Percentiles rank a stretch among this genome's conserved stretches.
These are phyloP conservation scores for Thalassiosira tumida DNA, from an alignment of 352 stramenopile species.

Conservation along the genomic window DNA sequence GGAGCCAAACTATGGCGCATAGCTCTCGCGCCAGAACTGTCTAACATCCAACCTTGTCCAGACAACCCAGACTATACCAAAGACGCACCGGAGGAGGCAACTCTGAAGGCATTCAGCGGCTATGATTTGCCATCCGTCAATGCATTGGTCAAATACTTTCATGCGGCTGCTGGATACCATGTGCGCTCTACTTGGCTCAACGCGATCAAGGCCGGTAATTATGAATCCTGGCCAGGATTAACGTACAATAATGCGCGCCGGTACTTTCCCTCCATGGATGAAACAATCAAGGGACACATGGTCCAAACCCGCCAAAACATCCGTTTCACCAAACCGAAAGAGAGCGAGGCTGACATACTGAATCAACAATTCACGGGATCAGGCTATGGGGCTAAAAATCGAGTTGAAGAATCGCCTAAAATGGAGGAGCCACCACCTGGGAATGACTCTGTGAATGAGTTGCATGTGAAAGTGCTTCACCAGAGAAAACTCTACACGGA, in stretches of 20 bases:
- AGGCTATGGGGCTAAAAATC: neutral
- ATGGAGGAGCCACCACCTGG: neutral
- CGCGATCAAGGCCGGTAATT: conserved; percentile 27
- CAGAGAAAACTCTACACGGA: conserved; percentile 68
- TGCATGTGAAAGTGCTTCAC: neutral
- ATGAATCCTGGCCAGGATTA: neutral
- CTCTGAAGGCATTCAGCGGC: too few species aligned
- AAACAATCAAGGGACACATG: conserved; percentile 30
- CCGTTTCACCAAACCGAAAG: neutral
- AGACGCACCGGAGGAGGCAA: too few species aligned
- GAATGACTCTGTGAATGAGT: neutral
- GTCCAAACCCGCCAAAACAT: neutral
- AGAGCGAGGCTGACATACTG: too few species aligned
- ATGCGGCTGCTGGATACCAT: too few species aligned
- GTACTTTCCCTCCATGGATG: neutral
- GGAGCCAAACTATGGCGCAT: too few species aligned
- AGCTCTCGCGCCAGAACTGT: too few species aligned
- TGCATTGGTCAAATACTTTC: neutral
- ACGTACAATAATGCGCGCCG: conserved; percentile 2
- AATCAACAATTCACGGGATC: too few species aligned
- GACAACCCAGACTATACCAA: too few species aligned
- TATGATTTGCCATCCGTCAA: neutral
- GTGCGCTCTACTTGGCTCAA: too few species aligned
- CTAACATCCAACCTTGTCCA: too few species aligned
- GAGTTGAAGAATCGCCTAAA: neutral